Conservation (phyloP, 768 basidiomycete genomes). For the Trametes elegans region DNA sequence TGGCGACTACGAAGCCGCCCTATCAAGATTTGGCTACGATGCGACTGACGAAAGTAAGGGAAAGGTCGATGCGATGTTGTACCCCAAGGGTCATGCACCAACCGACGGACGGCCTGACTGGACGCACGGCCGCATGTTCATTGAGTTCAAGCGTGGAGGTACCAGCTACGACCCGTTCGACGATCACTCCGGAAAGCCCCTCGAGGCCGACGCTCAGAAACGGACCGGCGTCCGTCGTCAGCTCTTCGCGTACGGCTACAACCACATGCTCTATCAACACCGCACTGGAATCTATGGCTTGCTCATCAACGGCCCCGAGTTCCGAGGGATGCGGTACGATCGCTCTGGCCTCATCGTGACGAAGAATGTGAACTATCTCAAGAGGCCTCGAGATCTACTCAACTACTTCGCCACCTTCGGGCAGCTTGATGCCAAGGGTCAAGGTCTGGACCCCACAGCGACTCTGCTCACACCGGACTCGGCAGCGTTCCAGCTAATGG, state of each 20-base stretch:
- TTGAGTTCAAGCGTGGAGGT: neutral
- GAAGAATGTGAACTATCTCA: neutral
- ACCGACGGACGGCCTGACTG: neutral
- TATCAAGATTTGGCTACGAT: neutral
- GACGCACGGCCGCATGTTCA: neutral
- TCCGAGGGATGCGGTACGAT: slow-evolving; percentile 1
- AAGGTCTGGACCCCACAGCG: neutral
- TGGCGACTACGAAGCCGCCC: neutral
- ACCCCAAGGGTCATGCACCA: neutral
- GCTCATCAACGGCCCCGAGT: neutral
- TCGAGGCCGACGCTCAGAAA: neutral
- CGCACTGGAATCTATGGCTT: neutral
- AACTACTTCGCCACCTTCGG: neutral
- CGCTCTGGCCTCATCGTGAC: neutral
- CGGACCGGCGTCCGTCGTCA: neutral
- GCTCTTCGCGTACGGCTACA: neutral
- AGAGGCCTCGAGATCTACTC: neutral
- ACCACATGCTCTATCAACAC: neutral
- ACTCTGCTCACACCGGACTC: neutral
- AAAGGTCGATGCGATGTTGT: neutral
- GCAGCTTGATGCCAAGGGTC: neutral
- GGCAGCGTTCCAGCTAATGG: neutral
- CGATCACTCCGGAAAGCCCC: neutral
- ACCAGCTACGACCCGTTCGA: neutral
- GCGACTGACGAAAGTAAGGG: neutral